These are phyloP conservation scores for Amanita muscaria DNA, from an alignment of 768 basidiomycete species.

Conservation along the genomic window DNA sequence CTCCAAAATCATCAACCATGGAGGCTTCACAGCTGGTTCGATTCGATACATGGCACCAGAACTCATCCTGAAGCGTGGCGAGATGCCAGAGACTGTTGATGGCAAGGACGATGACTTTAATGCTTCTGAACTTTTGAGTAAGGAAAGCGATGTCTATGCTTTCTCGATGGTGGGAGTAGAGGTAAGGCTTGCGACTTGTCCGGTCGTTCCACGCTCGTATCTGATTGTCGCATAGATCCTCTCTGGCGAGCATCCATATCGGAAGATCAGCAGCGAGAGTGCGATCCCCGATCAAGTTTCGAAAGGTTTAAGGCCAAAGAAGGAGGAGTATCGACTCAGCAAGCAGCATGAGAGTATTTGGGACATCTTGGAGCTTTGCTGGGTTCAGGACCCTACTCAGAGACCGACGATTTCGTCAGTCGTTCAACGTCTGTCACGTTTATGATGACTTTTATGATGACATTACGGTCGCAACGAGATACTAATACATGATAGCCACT, in stretches of 20 bases:
- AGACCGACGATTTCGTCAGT: slow-evolving; percentile 32
- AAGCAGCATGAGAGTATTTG: slow-evolving; percentile 21
- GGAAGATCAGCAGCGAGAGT: not conserved
- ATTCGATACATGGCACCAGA: slow-evolving; percentile 55
- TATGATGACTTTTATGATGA: too few relatives aligned
- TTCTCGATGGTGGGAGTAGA: slow-evolving; percentile 39
- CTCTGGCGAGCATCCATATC: not conserved
- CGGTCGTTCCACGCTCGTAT: not conserved
- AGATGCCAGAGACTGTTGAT: slow-evolving; percentile 11
- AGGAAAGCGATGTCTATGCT: slow-evolving; percentile 46
- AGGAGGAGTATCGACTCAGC: not conserved
- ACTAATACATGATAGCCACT: too few relatives aligned
- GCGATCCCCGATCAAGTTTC: not conserved
- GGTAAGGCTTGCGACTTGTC: not conserved
- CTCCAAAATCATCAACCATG: slow-evolving; percentile 42
- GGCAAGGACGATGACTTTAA: slow-evolving; percentile 29
- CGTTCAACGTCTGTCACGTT: not conserved
- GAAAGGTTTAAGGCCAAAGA: slow-evolving; percentile 1
- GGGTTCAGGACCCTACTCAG: slow-evolving; percentile 28
- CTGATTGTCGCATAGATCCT: not conserved
- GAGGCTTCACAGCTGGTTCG: slow-evolving; percentile 31
- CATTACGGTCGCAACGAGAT: too few relatives aligned
- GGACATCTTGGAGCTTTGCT: slow-evolving; percentile 36
- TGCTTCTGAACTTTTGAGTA: slow-evolving; percentile 33
- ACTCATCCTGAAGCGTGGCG: slow-evolving; percentile 38